Conservation (phyloP, 2,329 filamentous ascomycete genomes). For the Neonectria punicea region DNA sequence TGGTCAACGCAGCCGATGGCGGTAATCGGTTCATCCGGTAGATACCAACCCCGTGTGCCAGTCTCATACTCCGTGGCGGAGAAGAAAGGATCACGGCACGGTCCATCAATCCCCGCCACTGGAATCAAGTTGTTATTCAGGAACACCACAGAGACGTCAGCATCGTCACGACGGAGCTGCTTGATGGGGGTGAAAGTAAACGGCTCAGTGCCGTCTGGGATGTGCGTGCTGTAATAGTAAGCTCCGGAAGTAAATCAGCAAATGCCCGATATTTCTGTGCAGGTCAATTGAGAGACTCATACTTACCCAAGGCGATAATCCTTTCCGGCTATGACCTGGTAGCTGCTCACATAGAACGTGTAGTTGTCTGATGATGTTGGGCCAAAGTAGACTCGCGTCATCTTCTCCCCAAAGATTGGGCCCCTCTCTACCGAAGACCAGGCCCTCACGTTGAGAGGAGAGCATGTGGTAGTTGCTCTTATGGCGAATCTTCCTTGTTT, state of each 20-base stretch:
- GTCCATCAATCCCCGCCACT: background rate
- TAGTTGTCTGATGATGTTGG: background rate
- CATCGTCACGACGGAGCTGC: background rate
- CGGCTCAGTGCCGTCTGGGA: background rate
- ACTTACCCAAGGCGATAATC: slow-evolving; percentile 5
- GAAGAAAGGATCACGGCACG: slow-evolving; percentile 10
- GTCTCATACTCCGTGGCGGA: slow-evolving; percentile 1
- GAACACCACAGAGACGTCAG: slow-evolving; percentile 3
- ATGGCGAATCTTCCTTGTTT: background rate
- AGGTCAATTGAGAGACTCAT: background rate
- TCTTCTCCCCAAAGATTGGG: background rate
- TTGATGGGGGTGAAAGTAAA: slow-evolving; percentile 4
- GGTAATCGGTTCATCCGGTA: slow-evolving; percentile 3
- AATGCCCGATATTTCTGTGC: background rate
- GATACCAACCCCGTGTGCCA: background rate
- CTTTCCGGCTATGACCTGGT: background rate
- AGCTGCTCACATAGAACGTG: slow-evolving; percentile 8
- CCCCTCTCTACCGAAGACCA: background rate
- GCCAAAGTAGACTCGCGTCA: slow-evolving; percentile 10
- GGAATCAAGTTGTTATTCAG: slow-evolving; percentile 9
- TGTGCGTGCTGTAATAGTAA: background rate
- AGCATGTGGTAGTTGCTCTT: background rate
- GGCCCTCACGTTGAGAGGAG: slow-evolving; percentile 3
- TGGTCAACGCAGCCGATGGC: slow-evolving; percentile 14
- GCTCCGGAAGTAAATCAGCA: background rate